These are phyloP conservation scores for Syzygium oleosum DNA, from an alignment of 345 rosid genomes.

Conservation along the genomic window DNA sequence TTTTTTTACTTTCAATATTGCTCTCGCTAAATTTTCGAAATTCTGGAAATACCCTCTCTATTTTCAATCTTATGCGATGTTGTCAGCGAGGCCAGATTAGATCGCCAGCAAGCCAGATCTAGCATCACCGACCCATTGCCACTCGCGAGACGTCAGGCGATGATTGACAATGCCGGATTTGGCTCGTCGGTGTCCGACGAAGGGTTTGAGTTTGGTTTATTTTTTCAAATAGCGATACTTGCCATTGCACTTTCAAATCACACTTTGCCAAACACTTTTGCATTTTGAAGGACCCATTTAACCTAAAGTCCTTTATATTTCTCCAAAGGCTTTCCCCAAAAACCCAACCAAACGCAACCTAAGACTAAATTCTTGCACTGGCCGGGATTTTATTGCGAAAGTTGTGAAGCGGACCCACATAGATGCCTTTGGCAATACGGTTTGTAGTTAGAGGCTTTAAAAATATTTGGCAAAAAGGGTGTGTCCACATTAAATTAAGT, in stretches of 20 bases:
- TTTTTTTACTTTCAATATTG: too few species aligned
- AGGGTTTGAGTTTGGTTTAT: background rate
- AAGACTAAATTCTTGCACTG: background rate
- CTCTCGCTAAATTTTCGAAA: background rate
- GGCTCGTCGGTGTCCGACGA: fast-evolving
- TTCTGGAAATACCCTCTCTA: too few species aligned
- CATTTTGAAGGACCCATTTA: background rate
- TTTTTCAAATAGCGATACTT: background rate
- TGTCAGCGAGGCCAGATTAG: too few species aligned
- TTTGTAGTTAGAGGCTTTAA: background rate
- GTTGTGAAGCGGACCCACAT: background rate
- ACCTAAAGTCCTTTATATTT: background rate
- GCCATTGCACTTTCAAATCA: background rate
- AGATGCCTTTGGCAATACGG: background rate
- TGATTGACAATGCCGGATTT: background rate
- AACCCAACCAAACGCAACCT: background rate
- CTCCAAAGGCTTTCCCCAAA: background rate
- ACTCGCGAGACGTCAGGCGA: fast-evolving
- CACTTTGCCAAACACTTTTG: too few species aligned
- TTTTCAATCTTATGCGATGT: too few species aligned
- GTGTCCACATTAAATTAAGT: background rate
- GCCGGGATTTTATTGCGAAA: background rate
- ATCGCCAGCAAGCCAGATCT: fast-evolving
- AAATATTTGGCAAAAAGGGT: background rate
- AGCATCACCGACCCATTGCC: background rate